phyloP scores from a whole-genome alignment of 1,139 yeast species.

The Yamadazyma dushanensis region DNA sequence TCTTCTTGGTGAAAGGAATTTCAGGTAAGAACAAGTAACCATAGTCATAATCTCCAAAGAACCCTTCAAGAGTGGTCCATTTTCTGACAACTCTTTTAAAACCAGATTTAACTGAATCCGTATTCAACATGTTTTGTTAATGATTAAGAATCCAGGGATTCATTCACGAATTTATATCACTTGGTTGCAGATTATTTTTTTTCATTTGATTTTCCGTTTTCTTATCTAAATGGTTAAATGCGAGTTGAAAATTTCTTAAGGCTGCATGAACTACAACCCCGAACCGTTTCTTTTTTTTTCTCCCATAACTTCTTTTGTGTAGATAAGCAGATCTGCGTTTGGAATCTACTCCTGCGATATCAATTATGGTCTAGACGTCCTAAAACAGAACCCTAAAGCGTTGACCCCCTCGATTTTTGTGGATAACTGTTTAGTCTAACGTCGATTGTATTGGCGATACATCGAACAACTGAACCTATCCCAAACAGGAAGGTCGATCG shows the following conservation, averaged over 20 bases:
- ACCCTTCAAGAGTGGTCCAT: conserved; percentile 70
- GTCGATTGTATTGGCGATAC: too few relatives aligned
- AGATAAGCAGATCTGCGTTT: too few relatives aligned
- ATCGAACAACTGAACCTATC: too few relatives aligned
- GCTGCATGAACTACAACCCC: neutral
- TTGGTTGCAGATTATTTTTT: neutral
- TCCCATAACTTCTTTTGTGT: too few relatives aligned
- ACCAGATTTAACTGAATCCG: conserved; percentile 14
- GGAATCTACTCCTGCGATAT: too few relatives aligned
- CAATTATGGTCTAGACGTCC: too few relatives aligned
- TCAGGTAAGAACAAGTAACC: conserved; percentile 73
- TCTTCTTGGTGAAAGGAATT: conserved; percentile 60
- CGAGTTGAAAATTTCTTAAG: neutral
- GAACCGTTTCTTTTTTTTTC: neutral
- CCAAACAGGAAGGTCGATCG: too few relatives aligned
- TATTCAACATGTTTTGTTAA: conserved; percentile 4
- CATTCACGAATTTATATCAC: neutral
- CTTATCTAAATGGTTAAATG: conserved; percentile 1
- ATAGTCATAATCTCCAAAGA: conserved; percentile 83
- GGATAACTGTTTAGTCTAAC: too few relatives aligned
- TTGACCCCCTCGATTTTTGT: too few relatives aligned
- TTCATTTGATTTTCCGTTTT: neutral
- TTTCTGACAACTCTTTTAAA: conserved; percentile 34
- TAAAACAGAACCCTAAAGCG: too few relatives aligned
- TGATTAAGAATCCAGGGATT: neutral